Evolutionary conservation across 192 early-diverging fungal species (phyloP).

Genomic region (Coemansia sp.): DNA sequence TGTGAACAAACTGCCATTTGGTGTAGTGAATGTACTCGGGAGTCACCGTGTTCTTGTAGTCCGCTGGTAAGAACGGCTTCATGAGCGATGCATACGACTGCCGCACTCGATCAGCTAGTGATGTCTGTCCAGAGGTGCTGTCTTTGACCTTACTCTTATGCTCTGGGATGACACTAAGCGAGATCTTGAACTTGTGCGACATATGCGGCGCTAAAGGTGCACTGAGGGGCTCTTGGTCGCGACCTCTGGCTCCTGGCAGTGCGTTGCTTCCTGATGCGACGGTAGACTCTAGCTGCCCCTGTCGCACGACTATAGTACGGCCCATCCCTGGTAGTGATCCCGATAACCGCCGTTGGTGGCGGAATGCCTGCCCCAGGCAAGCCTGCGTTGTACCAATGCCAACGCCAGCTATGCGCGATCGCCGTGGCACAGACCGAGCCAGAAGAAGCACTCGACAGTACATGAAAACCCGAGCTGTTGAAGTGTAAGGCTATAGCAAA

Average conservation of each 20-base stretch:
- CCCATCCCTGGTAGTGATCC: neutral
- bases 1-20: slow-evolving; percentile 78
- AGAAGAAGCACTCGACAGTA: neutral
- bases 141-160: neutral
- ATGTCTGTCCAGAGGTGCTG: neutral
- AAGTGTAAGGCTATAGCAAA: neutral
- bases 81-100: slow-evolving; percentile 2
- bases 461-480: neutral
- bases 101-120: neutral
- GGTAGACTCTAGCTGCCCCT: slow-evolving; percentile 4
- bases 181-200: neutral
- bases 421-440: neutral
- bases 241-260: neutral
- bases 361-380: neutral
- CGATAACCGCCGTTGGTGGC: neutral
- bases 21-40: slow-evolving; percentile 72
- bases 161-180: neutral
- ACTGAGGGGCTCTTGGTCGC: neutral
- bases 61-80: slow-evolving; percentile 71
- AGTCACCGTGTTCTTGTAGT: slow-evolving; percentile 70
- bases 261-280: neutral
- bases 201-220: neutral
- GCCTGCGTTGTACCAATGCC: neutral
- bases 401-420: neutral
- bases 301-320: neutral